These are phyloP conservation scores for Mentha longifolia DNA, from an alignment of 257 asterid genomes.

Conservation along the genomic window DNA sequence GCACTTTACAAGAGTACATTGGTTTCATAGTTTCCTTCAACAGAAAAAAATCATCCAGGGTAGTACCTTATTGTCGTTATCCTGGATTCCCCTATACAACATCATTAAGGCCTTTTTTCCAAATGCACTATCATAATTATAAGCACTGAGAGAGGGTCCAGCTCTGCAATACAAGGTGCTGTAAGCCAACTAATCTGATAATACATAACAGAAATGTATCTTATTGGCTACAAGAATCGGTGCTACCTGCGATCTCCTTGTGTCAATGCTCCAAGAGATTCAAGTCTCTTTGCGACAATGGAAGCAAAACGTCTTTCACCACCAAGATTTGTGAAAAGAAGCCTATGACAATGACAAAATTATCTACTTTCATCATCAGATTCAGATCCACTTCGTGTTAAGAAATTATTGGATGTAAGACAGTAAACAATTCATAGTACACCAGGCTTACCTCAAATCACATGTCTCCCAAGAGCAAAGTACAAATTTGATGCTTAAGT, in stretches of 20 bases:
- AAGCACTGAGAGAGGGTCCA: slow-evolving; percentile 94
- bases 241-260: slow-evolving; percentile 97
- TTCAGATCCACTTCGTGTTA: slow-evolving; percentile 27
- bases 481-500: slow-evolving; percentile 10
- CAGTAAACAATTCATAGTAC: slow-evolving; percentile 23
- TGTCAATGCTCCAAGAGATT: slow-evolving; percentile 97
- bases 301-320: slow-evolving; percentile 99
- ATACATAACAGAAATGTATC: slow-evolving; percentile 19
- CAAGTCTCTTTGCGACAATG: slow-evolving; percentile 95
- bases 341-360: slow-evolving; percentile 44
- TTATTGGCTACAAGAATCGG: slow-evolving; percentile 12
- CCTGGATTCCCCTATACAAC: slow-evolving; percentile 85
- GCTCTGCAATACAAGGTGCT: slow-evolving; percentile 69
- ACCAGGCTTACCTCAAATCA: slow-evolving; percentile 20
- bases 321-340: slow-evolving; percentile 95
- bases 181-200: slow-evolving; percentile 23
- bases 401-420: not conserved
- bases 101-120: slow-evolving; percentile 86
- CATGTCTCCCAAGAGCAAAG: not conserved
- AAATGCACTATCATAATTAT: slow-evolving; percentile 87
- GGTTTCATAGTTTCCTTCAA: slow-evolving; percentile 3
- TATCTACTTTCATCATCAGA: slow-evolving; percentile 22
- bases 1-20: slow-evolving; percentile 3
- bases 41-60: slow-evolving; percentile 28
- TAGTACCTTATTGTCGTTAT: slow-evolving; percentile 54